phyloP scores from a whole-genome alignment of 805 yeast species.

The Starmerella sp. region DNA sequence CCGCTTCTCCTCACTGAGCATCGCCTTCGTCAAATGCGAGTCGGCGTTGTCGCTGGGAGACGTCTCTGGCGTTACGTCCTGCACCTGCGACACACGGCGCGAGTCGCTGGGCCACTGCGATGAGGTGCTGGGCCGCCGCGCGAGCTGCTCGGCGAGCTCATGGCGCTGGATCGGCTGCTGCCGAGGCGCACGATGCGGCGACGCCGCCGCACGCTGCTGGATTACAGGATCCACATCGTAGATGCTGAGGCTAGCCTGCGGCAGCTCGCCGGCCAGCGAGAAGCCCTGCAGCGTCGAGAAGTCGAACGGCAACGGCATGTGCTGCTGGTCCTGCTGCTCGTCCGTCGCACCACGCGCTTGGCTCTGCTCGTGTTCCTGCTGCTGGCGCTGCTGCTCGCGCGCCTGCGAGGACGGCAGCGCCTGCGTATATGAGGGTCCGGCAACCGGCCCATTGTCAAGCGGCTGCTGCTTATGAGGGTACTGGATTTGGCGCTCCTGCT shows the following conservation, averaged over 20 bases:
- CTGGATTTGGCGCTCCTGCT: constrained; percentile 32
- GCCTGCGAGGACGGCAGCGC: not conserved
- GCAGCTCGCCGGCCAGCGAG: constrained; percentile 28
- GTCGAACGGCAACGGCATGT: constrained; percentile 18
- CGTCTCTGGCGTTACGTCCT: not conserved
- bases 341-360: not conserved
- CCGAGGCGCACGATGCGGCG: constrained; percentile 8
- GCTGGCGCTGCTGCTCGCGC: constrained; percentile 1
- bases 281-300: constrained; percentile 26
- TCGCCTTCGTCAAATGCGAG: not conserved
- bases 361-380: constrained; percentile 10
- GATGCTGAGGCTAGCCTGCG: constrained; percentile 19
- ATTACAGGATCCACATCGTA: constrained; percentile 19
- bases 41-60: not conserved
- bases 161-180: constrained; percentile 16
- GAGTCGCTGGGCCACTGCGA: not conserved
- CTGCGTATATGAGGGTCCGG: constrained; percentile 15
- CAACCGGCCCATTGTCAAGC: constrained; percentile 9
- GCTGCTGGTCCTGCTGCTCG: not conserved
- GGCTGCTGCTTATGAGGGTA: constrained; percentile 24
- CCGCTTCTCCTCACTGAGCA: constrained; percentile 55
- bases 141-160: constrained; percentile 17
- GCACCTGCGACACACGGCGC: not conserved
- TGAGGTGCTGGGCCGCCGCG: not conserved
- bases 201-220: constrained; percentile 4